Conservation (phyloP, 768 basidiomycete genomes). For the Postia placenta region DNA sequence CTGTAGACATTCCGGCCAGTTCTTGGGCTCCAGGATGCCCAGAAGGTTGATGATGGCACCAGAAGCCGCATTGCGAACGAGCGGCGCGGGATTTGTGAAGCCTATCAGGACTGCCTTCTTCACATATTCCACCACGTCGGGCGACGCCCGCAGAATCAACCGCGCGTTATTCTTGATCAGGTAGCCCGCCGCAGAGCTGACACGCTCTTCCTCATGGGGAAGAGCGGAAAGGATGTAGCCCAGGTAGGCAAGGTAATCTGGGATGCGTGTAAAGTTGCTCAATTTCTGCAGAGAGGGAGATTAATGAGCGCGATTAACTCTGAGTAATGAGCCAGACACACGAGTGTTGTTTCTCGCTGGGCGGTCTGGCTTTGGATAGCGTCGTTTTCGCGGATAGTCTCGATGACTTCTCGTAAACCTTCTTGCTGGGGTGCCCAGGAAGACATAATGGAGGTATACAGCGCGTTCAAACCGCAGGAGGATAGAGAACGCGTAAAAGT, state of each 20-base stretch:
- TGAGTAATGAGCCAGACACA: conserved; percentile 30
- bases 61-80: conserved; percentile 92
- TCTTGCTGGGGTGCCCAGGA: conserved; percentile 81
- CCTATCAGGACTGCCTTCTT: conserved; percentile 74
- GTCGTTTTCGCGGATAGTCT: conserved; percentile 87
- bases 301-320: conserved; percentile 13
- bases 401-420: conserved; percentile 87
- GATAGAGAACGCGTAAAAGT: conserved; percentile 2
- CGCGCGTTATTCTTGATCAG: conserved; percentile 94
- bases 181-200: conserved; percentile 93
- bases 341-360: conserved; percentile 77
- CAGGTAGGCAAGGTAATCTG: conserved; percentile 95
- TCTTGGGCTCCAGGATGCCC: conserved; percentile 80
- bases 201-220: conserved; percentile 83
- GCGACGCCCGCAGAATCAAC: conserved; percentile 61
- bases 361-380: conserved; percentile 77
- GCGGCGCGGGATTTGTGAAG: conserved; percentile 73
- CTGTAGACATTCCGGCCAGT: conserved; percentile 93
- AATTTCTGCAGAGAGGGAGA: conserved; percentile 55
- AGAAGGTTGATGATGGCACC: conserved; percentile 91
- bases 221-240: conserved; percentile 84
- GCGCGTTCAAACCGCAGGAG: conserved; percentile 8
- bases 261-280: conserved; percentile 78
- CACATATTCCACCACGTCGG: conserved; percentile 65
- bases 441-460: conserved; percentile 30